phyloP scores from a whole-genome alignment of 2,329 filamentous ascomycete genomes.

The Sarocladium brachiariae region DNA sequence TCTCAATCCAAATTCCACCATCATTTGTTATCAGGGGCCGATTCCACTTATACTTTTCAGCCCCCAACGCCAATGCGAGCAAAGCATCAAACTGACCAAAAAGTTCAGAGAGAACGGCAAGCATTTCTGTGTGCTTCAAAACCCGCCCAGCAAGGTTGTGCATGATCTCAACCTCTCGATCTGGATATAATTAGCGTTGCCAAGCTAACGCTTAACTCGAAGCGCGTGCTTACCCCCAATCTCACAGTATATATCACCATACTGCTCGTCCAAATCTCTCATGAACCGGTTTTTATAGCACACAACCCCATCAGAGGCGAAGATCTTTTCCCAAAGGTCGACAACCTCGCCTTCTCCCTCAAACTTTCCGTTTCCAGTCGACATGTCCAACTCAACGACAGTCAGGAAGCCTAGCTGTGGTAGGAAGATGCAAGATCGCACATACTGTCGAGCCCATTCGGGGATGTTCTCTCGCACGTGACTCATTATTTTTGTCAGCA shows the following conservation, averaged over 20 bases:
- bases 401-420: slow-evolving; percentile 89
- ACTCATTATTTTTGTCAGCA: slow-evolving; percentile 62
- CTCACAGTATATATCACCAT: slow-evolving; percentile 77
- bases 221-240: slow-evolving; percentile 60
- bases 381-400: slow-evolving; percentile 49
- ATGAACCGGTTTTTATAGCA: slow-evolving; percentile 87
- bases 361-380: slow-evolving; percentile 53
- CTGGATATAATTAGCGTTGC: slow-evolving; percentile 34
- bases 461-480: slow-evolving; percentile 60
- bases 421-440: slow-evolving; percentile 78
- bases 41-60: slow-evolving; percentile 64
- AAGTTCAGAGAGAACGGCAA: slow-evolving; percentile 66
- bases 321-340: slow-evolving; percentile 70
- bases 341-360: slow-evolving; percentile 49
- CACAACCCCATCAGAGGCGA: slow-evolving; percentile 60
- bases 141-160: slow-evolving; percentile 67
- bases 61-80: slow-evolving; percentile 71
- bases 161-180: slow-evolving; percentile 83
- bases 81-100: slow-evolving; percentile 85
- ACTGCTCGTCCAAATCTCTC: slow-evolving; percentile 69
- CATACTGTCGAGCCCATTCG: slow-evolving; percentile 42
- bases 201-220: neutral
- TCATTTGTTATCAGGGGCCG: slow-evolving; percentile 60
- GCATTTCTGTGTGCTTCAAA: slow-evolving; percentile 58
- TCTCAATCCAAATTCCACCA: slow-evolving; percentile 62